A percentile compares a stretch with the other conserved stretches of the same genome.
phyloP scores from a whole-genome alignment of 2,329 filamentous ascomycete species.

The Gnomoniopsis smithogilvyi region DNA sequence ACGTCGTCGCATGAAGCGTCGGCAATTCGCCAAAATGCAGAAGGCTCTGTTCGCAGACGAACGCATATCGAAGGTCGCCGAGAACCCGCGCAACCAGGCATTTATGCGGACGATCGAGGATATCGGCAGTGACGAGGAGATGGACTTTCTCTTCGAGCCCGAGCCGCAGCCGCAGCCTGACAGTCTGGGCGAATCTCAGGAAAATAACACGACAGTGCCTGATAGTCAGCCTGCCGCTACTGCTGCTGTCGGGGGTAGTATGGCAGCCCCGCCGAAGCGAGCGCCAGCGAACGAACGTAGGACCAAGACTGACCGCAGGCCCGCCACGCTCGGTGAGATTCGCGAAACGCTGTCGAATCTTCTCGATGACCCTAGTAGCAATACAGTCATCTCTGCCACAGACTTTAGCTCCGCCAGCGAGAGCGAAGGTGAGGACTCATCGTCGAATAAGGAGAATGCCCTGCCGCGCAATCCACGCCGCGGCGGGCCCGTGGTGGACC shows the following conservation, averaged over 20 bases:
- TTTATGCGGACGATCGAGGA: conserved; percentile 92
- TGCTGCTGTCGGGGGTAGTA: conserved; percentile 23
- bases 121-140: conserved; percentile 69
- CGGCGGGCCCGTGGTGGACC: conserved; percentile 60
- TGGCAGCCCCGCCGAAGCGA: conserved; percentile 39
- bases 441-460: conserved; percentile 50
- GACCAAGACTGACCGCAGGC: conserved; percentile 61
- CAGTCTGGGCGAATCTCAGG: conserved; percentile 30
- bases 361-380: conserved; percentile 64
- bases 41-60: conserved; percentile 85
- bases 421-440: conserved; percentile 36
- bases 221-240: conserved; percentile 50
- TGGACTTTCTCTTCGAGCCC: conserved; percentile 61
- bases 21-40: conserved; percentile 88
- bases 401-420: conserved; percentile 51
- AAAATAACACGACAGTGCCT: conserved; percentile 37
- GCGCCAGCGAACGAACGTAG: conserved; percentile 60
- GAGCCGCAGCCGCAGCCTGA: conserved; percentile 36
- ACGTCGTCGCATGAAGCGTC: conserved; percentile 74
- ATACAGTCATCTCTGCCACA: conserved; percentile 45
- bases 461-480: conserved; percentile 34
- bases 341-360: conserved; percentile 80
- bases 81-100: conserved; percentile 83
- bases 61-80: conserved; percentile 83
- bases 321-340: conserved; percentile 74